A percentile compares a stretch with the other conserved stretches of the same genome.
Conservation (phyloP, 2,329 filamentous ascomycete genomes). For the Chaetomium globosum region DNA sequence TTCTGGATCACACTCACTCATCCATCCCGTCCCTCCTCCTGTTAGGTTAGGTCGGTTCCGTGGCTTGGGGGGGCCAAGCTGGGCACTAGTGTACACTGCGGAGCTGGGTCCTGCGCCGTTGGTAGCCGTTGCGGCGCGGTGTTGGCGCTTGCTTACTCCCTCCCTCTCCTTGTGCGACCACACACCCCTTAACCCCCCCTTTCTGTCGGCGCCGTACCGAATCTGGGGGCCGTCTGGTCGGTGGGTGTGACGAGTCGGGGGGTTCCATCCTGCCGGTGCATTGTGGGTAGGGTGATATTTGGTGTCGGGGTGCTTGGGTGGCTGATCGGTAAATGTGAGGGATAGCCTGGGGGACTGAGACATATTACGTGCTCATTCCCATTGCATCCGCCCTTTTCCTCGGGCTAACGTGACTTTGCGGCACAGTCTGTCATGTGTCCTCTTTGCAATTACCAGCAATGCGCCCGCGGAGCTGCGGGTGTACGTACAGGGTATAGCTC, state of each 20-base stretch:
- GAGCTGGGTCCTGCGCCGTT: not conserved
- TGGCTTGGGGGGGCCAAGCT: not conserved
- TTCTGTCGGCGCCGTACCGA: not conserved
- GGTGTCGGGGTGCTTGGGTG: not conserved
- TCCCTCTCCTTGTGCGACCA: not conserved
- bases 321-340: not conserved
- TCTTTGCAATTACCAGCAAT: not conserved
- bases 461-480: not conserved
- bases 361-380: not conserved
- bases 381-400: not conserved
- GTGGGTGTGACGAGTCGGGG: not conserved
- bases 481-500: not conserved
- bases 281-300: slow-evolving; percentile 6
- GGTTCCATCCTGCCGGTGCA: slow-evolving; percentile 3
- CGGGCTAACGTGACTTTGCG: not conserved
- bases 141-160: not conserved
- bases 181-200: not conserved
- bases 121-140: slow-evolving; percentile 2
- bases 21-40: too few species aligned
- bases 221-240: not conserved
- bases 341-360: not conserved
- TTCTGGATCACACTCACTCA: not conserved
- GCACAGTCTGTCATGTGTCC: not conserved
- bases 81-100: not conserved
- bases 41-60: not conserved